A percentile compares a stretch with the other conserved stretches of the same genome.
phyloP scores from a whole-genome alignment of 257 asterid species.

The Solanum acaule region DNA sequence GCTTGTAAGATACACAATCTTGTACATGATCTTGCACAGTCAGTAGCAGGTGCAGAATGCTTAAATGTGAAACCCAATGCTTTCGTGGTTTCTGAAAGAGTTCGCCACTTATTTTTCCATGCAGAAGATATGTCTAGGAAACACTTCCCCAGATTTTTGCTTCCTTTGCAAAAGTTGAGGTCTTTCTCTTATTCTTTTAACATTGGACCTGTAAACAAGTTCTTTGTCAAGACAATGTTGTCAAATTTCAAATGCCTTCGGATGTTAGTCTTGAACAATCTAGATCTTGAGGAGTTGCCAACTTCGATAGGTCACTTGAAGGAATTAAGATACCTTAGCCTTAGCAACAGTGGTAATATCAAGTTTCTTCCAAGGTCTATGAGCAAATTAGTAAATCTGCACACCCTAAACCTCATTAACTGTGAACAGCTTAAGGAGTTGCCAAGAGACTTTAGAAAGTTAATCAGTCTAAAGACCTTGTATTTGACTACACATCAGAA shows the following conservation, averaged over 20 bases:
- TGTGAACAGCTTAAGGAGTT: constrained; percentile 32
- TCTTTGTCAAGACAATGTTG: constrained; percentile 6
- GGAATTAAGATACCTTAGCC: constrained; percentile 26
- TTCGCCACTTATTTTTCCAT: constrained; percentile 23
- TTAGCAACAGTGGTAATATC: constrained; percentile 21
- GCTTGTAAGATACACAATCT: constrained; percentile 48
- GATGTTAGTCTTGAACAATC: constrained; percentile 19
- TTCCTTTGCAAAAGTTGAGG: constrained; percentile 21
- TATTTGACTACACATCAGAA: constrained; percentile 31
- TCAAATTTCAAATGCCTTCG: constrained; percentile 21
- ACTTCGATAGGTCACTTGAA: constrained; percentile 29
- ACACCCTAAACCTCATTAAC: constrained; percentile 39
- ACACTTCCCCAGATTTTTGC: constrained; percentile 12
- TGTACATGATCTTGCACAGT: constrained; percentile 47
- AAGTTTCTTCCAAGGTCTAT: constrained; percentile 28
- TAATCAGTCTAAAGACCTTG: constrained; percentile 25
- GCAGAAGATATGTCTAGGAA: constrained; percentile 14
- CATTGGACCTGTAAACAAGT: constrained; percentile 12
- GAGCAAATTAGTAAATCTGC: constrained; percentile 37
- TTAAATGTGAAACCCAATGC: constrained; percentile 16
- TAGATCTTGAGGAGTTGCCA: constrained; percentile 34
- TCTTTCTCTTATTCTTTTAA: constrained; percentile 25
- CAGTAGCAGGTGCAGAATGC: constrained; percentile 36
- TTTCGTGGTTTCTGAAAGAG: constrained; percentile 7
- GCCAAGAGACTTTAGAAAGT: constrained; percentile 12